phyloP scores from a whole-genome alignment of 2,329 filamentous ascomycete species.

The Colletotrichum graminicola region DNA sequence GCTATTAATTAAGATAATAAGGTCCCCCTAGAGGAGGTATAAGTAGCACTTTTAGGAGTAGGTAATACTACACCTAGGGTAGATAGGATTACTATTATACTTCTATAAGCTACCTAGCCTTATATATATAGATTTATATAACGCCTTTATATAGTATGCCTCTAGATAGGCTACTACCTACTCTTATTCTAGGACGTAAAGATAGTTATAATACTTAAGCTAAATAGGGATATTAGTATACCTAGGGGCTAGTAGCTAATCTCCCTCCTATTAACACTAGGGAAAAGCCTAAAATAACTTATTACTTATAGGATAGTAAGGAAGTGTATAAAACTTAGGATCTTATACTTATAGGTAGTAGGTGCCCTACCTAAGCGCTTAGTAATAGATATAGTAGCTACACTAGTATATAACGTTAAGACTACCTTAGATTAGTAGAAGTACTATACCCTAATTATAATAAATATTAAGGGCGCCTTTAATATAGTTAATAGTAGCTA shows the following conservation, averaged over 20 bases:
- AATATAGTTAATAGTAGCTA: background rate
- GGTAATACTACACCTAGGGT: background rate
- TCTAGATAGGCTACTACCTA: too few species aligned
- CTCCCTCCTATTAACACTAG: background rate
- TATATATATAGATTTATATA: background rate
- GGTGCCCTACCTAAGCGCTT: fast-evolving
- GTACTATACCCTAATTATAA: background rate
- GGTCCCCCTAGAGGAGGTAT: background rate
- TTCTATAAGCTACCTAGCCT: background rate
- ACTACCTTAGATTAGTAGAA: too few species aligned
- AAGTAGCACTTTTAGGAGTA: background rate
- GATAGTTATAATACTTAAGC: background rate
- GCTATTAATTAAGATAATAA: background rate
- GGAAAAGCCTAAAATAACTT: background rate
- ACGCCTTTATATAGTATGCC: background rate
- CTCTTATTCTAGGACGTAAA: background rate
- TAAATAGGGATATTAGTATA: background rate
- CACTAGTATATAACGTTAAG: background rate
- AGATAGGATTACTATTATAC: background rate
- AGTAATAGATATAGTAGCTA: background rate
- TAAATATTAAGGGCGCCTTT: background rate
- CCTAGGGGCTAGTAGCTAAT: background rate
- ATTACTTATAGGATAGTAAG: background rate
- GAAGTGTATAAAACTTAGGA: background rate
- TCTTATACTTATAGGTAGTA: background rate